Base-by-base conservation (phyloP, 371 early-diverging fungal species). In the Edhazardia aedis region DNA sequence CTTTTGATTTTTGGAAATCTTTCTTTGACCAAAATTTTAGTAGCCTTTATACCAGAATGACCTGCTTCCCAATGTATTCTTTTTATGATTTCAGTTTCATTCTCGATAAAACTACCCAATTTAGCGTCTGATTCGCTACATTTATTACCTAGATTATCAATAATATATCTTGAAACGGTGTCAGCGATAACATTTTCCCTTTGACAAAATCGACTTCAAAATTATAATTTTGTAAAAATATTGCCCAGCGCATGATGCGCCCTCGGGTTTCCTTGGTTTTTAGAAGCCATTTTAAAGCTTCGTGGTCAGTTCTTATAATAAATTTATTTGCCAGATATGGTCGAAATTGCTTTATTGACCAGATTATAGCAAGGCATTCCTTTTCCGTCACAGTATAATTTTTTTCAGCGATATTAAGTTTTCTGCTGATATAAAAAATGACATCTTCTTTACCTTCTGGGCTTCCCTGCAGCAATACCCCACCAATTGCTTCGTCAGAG, bases 341-440 rank as follows among this genome's bases (percentile, higher is more conserved):
- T 47, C 19, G 3, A 27, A 27, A 47, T 9, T 47, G 12, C 33
- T 47, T 25, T 47, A 25, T 47, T 2, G 48, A 2, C 30, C 26
- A 16, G n/a, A 47, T 16, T 24, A 47, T 42, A 1, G 50, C 56
- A 1, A 29, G 25, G 4, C 30, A n/a, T n/a, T n/a, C n/a, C n/a
- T n/a, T n/a, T n/a, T n/a, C n/a, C n/a, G n/a, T n/a, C n/a, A n/a
- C n/a, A 16, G 51, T 57, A 25, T n/a, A 54, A 23, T 60, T 60
- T 22, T 44, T 26, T 53, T 60, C 40, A 19, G 44, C 16, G n/a
- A n/a, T 21, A 1, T 30, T 18, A 24, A 54, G 37, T 30, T 37
- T 48, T 30, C 47, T 43, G 26, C 60, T 54, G 29, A 40, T 40
- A 9, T 4, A 40, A 40, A 40, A 16, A 16, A 40, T 16, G 14